A percentile compares a stretch with the other conserved stretches of the same genome.
phyloP scores from a whole-genome alignment of 2,329 filamentous ascomycete species.

The Sarocladiaceae sp. region DNA sequence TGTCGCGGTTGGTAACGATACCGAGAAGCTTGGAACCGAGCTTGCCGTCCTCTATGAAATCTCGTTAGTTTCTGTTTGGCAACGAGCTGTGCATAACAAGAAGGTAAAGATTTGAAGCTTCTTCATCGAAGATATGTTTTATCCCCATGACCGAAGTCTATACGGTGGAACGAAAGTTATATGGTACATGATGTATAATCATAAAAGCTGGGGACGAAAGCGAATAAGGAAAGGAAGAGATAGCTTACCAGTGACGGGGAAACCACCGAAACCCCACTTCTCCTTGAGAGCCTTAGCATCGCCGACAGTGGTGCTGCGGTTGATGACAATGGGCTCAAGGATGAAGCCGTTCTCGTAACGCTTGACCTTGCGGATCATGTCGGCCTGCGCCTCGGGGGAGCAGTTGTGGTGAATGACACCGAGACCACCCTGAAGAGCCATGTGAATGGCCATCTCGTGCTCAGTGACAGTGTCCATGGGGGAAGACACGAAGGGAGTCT shows the following conservation, averaged over 20 bases:
- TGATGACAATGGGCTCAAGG: constrained; percentile 88
- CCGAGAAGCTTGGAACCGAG: constrained; percentile 94
- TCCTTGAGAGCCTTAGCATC: constrained; percentile 92
- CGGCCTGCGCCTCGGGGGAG: constrained; percentile 92
- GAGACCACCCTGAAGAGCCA: constrained; percentile 81
- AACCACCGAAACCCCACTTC: constrained; percentile 97
- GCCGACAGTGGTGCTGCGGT: constrained; percentile 78
- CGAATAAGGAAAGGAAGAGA: constrained; percentile 15
- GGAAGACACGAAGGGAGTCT: constrained; percentile 94
- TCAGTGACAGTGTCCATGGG: constrained; percentile 99
- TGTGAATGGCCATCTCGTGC: constrained; percentile 99
- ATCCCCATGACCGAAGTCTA: constrained; percentile 85
- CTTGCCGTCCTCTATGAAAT: constrained; percentile 72
- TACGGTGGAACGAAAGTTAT: constrained; percentile 99
- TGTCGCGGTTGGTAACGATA: constrained; percentile 96
- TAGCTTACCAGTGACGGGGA: constrained; percentile 92
- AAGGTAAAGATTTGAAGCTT: constrained; percentile 13
- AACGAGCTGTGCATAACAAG: constrained; percentile 10
- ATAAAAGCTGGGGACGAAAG: constrained; percentile 10
- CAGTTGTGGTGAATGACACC: constrained; percentile 99
- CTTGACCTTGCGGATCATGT: constrained; percentile 99
- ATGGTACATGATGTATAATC: constrained; percentile 76
- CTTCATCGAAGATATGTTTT: constrained; percentile 13
- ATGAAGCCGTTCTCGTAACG: constrained; percentile 99
- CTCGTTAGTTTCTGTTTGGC: constrained; percentile 31